Percentiles rank a stretch among this genome's conserved stretches.
Evolutionary conservation across 768 basidiomycete genomes (phyloP).

Genomic region (Pleurotus salmoneostramineus): DNA sequence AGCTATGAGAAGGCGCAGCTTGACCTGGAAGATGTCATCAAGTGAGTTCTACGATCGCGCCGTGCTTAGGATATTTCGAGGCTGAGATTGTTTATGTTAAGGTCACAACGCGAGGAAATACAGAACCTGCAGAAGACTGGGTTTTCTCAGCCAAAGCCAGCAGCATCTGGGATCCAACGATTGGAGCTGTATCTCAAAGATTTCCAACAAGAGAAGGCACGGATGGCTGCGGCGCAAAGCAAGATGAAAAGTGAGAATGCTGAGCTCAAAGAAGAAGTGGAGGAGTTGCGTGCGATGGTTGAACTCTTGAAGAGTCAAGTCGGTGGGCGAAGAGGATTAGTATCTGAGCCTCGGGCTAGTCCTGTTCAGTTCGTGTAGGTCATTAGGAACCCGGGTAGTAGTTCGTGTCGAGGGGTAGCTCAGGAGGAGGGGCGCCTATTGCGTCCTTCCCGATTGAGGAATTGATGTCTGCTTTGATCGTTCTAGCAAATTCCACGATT

Average conservation of each 20-base stretch:
- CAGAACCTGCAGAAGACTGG: conserved; percentile 54
- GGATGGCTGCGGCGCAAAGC: conserved; percentile 44
- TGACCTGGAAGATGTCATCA: conserved; percentile 53
- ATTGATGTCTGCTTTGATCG: conserved; percentile 6
- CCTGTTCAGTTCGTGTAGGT: conserved; percentile 22
- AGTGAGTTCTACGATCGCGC: conserved; percentile 37
- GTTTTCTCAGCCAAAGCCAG: conserved; percentile 29
- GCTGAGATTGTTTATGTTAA: conserved; percentile 19
- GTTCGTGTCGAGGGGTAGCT: background rate
- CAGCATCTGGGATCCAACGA: conserved; percentile 8
- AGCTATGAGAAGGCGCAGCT: conserved; percentile 50
- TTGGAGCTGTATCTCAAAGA: conserved; percentile 26
- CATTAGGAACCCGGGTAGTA: background rate
- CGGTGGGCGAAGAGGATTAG: conserved; percentile 35
- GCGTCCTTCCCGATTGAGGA: background rate
- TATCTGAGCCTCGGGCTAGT: conserved; percentile 46
- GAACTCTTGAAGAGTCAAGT: conserved; percentile 60
- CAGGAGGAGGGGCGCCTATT: background rate
- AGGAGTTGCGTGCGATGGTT: conserved; percentile 70
- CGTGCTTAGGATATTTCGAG: background rate
- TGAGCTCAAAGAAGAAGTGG: conserved; percentile 36
- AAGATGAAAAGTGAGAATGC: conserved; percentile 56
- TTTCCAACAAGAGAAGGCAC: conserved; percentile 42
- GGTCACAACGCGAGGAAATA: conserved; percentile 55
- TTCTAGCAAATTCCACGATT: conserved; percentile 6